Evolutionary conservation across 2,329 filamentous ascomycete species (phyloP), one percentile per base, ranked within the genome.

Genomic region (Colletotrichum spaethianum): DNA sequence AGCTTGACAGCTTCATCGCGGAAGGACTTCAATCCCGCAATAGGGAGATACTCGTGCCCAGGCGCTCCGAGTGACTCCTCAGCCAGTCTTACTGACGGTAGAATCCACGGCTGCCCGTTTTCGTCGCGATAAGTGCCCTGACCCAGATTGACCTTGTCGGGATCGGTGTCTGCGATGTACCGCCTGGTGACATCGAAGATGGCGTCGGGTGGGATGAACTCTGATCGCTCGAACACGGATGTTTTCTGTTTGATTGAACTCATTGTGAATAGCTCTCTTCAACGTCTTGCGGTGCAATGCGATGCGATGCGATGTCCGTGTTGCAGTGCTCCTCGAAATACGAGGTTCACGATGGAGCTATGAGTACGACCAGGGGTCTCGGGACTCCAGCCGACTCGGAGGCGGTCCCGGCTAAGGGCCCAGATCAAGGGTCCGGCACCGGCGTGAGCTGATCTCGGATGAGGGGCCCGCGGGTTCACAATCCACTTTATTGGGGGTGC

Each of bases 121-220:
- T 80, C 82, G 67, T 84, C 82, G 3, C 82, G 77, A 53, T 85
- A 84, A 0, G 80, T 78, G 1, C 83, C 83, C 33, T 79, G 78
- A 0, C 82, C 82, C 7, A 85, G 77, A 52, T 83, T 84, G 63
- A 83, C 79, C 72, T 84, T 84, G 1, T 76, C 78, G 0, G 78
- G 75, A 8, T 67, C 50, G 2, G 70, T 26, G 40, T 84, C 82
- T 0, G 76, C 78, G 5, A 78, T 72, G 67, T 78, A 84, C 0
- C 75, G 69, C 55, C 76, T 78, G 1, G 79, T 82, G 1, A 83
- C 76, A 23, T 80, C 80, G 50, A 83, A 83, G 23, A 81, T 80
- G 42, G 75, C 72, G 66, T 82, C 81, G 0, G 79, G 77, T 5
- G 78, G 75, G 38, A 81, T 76, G 57, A 75, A 76, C 26, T 76